These are phyloP conservation scores for Rhodotorula toruloides DNA, from an alignment of 768 basidiomycete genomes.

Conservation along the genomic window DNA sequence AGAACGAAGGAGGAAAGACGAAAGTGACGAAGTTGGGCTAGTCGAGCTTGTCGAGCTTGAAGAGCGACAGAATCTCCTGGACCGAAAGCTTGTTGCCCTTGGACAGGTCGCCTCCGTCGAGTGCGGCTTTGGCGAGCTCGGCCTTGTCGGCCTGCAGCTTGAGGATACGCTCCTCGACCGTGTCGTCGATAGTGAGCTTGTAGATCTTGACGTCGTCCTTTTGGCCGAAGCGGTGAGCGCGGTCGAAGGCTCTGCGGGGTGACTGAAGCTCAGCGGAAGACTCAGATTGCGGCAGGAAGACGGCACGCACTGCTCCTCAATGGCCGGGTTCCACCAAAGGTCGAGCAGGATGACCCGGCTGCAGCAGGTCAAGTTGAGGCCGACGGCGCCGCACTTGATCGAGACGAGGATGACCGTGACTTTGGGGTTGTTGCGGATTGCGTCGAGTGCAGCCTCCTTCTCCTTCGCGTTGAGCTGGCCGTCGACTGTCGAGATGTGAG, in stretches of 20 bases:
- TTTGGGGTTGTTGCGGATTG: conserved; percentile 59
- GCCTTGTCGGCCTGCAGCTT: conserved; percentile 87
- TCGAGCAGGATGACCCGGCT: conserved; percentile 69
- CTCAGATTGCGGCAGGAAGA: too few species aligned
- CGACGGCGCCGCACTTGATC: conserved; percentile 47
- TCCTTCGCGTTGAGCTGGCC: conserved; percentile 74
- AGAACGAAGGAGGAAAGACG: too few species aligned
- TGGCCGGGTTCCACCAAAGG: conserved; percentile 45
- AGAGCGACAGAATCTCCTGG: conserved; percentile 51
- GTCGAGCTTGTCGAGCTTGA: conserved; percentile 9
- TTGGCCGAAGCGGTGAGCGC: conserved; percentile 61
- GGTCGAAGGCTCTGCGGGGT: conserved; percentile 26
- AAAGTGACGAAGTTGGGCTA: too few species aligned
- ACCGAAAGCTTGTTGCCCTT: conserved; percentile 64
- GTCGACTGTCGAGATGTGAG: conserved; percentile 59
- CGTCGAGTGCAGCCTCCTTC: conserved; percentile 67
- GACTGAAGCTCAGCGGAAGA: too few species aligned
- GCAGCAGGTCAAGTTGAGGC: conserved; percentile 83
- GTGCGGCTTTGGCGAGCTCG: conserved; percentile 70
- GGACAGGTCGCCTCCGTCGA: conserved; percentile 82
- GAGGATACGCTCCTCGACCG: conserved; percentile 69
- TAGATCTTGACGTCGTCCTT: conserved; percentile 55
- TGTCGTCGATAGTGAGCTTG: conserved; percentile 40
- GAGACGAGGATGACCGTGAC: conserved; percentile 73
- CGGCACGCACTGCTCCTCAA: conserved; percentile 28